phyloP scores from a whole-genome alignment of 176 grass and related monocot species.

The Eleusine indica region DNA sequence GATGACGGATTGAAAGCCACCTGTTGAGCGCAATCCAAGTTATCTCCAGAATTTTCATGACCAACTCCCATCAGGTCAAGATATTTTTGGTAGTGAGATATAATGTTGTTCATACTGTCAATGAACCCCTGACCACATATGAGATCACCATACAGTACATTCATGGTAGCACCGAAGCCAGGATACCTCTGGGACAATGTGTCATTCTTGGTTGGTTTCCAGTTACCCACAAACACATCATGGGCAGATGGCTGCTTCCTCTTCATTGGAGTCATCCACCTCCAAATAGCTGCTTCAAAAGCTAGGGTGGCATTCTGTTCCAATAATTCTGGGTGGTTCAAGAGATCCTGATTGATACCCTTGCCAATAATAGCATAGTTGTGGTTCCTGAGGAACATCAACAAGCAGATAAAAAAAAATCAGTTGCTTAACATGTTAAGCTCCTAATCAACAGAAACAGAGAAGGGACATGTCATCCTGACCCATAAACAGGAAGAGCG shows the following conservation, averaged over 20 bases:
- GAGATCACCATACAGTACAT: constrained; percentile 73
- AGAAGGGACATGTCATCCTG: constrained; percentile 20
- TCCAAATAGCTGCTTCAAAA: constrained; percentile 91
- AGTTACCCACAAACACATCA: constrained; percentile 90
- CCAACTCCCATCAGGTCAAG: constrained; percentile 82
- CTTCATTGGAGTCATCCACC: constrained; percentile 96
- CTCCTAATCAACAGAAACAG: constrained; percentile 15
- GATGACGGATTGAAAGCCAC: constrained; percentile 68
- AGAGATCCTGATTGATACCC: constrained; percentile 74
- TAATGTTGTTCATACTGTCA: constrained; percentile 65
- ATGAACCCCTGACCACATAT: constrained; percentile 65
- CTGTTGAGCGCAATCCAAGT: constrained; percentile 82
- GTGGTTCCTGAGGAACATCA: constrained; percentile 64
- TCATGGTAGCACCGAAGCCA: constrained; percentile 89
- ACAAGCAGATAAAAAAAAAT: constrained; percentile 28
- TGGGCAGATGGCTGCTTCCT: constrained; percentile 85
- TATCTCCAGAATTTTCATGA: constrained; percentile 57
- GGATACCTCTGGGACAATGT: constrained; percentile 77
- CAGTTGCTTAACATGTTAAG: neutral
- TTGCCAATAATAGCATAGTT: constrained; percentile 78
- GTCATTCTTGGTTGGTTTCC: constrained; percentile 85
- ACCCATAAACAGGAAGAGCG: constrained; percentile 84
- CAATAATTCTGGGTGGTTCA: constrained; percentile 88
- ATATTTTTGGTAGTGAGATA: constrained; percentile 84
- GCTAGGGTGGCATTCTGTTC: constrained; percentile 90